These are phyloP conservation scores for Rhodamnia argentea DNA, from an alignment of 345 rosid genomes.

Conservation along the genomic window DNA sequence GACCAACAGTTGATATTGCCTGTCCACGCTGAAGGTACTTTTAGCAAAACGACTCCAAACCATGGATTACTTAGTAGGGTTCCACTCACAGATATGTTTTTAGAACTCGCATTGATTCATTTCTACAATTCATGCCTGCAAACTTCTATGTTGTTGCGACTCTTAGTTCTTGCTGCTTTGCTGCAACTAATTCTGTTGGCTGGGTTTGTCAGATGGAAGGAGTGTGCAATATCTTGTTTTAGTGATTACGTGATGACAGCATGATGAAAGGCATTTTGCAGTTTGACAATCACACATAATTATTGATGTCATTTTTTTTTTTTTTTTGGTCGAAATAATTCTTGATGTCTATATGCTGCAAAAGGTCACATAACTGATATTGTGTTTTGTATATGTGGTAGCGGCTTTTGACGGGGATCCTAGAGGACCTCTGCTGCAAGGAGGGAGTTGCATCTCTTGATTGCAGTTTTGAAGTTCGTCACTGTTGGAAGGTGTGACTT, in stretches of 20 bases:
- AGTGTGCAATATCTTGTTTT: not conserved
- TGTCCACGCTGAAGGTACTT: not conserved
- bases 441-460: slow-evolving; percentile 9
- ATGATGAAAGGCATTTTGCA: not conserved
- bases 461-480: slow-evolving; percentile 14
- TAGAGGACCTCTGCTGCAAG: slow-evolving; percentile 11
- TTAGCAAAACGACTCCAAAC: not conserved
- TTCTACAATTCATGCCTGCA: not conserved
- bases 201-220: not conserved
- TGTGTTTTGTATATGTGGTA: slow-evolving; percentile 10
- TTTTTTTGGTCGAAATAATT: too few species aligned
- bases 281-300: not conserved
- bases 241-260: not conserved
- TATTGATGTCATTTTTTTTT: not conserved
- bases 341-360: not conserved
- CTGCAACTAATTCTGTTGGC: not conserved
- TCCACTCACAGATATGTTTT: not conserved
- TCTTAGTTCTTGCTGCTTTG: not conserved
- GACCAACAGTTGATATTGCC: not conserved
- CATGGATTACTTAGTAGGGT: not conserved
- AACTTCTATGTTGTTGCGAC: not conserved
- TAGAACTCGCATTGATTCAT: not conserved
- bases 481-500: slow-evolving; percentile 45
- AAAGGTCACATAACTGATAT: not conserved
- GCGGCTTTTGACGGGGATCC: slow-evolving; percentile 53